Percentiles rank a stretch among this genome's conserved stretches.
Evolutionary conservation across 2,329 filamentous ascomycete species (phyloP).

Genomic region (Tolypocladium cylindrosporum): DNA sequence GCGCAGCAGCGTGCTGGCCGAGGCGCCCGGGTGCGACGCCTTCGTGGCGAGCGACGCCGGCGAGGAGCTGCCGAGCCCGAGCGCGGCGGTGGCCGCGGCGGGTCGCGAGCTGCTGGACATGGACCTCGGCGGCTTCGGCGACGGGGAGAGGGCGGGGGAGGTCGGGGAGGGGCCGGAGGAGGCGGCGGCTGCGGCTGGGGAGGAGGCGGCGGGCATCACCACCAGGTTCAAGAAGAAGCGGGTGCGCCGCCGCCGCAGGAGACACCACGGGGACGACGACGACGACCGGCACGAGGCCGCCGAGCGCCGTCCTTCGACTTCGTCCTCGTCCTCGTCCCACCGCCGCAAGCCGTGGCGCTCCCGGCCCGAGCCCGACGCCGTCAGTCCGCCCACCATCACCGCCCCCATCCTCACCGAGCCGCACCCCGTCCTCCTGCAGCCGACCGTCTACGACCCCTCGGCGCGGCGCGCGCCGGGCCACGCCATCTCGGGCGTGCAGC

Average conservation of each 20-base stretch:
- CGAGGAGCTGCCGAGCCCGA: slow-evolving; percentile 34
- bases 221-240: slow-evolving; percentile 39
- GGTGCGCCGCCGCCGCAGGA: slow-evolving; percentile 25
- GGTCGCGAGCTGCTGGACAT: slow-evolving; percentile 35
- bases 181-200: slow-evolving; percentile 20
- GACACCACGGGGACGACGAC: slow-evolving; percentile 20
- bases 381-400: slow-evolving; percentile 25
- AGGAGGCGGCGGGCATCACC: slow-evolving; percentile 27
- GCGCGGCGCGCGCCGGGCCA: slow-evolving; percentile 19
- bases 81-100: slow-evolving; percentile 44
- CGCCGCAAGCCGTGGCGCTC: slow-evolving; percentile 15
- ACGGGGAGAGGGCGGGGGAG: slow-evolving; percentile 21
- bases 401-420: slow-evolving; percentile 41
- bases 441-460: slow-evolving; percentile 44
- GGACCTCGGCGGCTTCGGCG: slow-evolving; percentile 27
- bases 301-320: slow-evolving; percentile 9
- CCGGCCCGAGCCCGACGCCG: slow-evolving; percentile 7
- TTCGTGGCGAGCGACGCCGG: slow-evolving; percentile 12
- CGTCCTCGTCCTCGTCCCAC: slow-evolving; percentile 10
- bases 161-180: slow-evolving; percentile 20
- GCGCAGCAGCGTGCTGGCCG: slow-evolving; percentile 22
- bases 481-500: slow-evolving; percentile 47
- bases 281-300: slow-evolving; percentile 8
- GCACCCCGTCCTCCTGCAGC: slow-evolving; percentile 44
- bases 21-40: not conserved